Evolutionary conservation across 2,329 filamentous ascomycete species (phyloP).

Genomic region (Alternaria gaisen): DNA sequence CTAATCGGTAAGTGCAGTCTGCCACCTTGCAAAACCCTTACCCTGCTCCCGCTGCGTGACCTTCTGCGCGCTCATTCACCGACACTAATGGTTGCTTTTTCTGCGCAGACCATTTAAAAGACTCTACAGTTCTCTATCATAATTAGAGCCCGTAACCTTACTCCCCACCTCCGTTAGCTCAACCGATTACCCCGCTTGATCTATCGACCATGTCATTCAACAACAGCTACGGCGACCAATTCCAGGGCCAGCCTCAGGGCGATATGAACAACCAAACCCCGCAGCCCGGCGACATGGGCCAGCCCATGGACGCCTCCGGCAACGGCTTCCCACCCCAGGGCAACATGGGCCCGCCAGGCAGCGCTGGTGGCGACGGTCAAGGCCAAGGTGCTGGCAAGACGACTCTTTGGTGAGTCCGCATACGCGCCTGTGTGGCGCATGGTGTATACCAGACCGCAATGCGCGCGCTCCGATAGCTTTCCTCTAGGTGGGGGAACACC

Average conservation of each 20-base stretch:
- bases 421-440: slow-evolving; percentile 3
- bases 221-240: slow-evolving; percentile 67
- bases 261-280: slow-evolving; percentile 58
- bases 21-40: slow-evolving; percentile 17
- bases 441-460: slow-evolving; percentile 1
- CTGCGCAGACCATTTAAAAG: slow-evolving; percentile 32
- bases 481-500: neutral
- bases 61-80: slow-evolving; percentile 30
- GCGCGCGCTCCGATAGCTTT: neutral
- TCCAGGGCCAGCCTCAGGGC: slow-evolving; percentile 66
- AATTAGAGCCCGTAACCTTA: slow-evolving; percentile 43
- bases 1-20: slow-evolving; percentile 43
- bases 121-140: slow-evolving; percentile 38
- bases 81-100: slow-evolving; percentile 37
- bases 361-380: slow-evolving; percentile 44
- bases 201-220: slow-evolving; percentile 69
- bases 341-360: slow-evolving; percentile 56
- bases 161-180: slow-evolving; percentile 19
- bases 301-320: slow-evolving; percentile 64
- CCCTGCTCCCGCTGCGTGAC: slow-evolving; percentile 15
- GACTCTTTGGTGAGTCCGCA: slow-evolving; percentile 59
- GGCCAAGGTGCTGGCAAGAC: slow-evolving; percentile 59
- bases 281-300: slow-evolving; percentile 62
- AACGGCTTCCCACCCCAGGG: slow-evolving; percentile 59
- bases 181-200: slow-evolving; percentile 31